These are phyloP conservation scores for Fusarium concolor DNA, from an alignment of 2,329 filamentous ascomycete species.

Conservation along the genomic window DNA sequence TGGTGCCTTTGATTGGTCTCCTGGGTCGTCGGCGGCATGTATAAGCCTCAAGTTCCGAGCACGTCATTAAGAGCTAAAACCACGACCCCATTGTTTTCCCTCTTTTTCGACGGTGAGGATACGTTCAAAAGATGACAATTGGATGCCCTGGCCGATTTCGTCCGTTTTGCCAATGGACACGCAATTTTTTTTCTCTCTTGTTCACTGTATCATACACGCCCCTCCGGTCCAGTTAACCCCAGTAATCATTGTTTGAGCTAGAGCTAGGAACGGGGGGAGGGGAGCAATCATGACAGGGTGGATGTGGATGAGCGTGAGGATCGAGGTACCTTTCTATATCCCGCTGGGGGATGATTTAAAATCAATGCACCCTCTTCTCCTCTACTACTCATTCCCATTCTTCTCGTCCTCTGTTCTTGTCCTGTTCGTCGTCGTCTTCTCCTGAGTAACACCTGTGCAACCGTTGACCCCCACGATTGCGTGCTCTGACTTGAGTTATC, in stretches of 20 bases:
- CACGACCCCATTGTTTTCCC: constrained; percentile 44
- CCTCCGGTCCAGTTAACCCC: constrained; percentile 29
- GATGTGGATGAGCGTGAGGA: constrained; percentile 29
- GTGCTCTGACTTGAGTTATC: constrained; percentile 43
- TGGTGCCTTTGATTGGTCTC: constrained; percentile 43
- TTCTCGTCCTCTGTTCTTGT: constrained; percentile 25
- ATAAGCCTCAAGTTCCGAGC: constrained; percentile 51
- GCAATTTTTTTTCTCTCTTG: constrained; percentile 40
- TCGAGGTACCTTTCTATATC: constrained; percentile 24
- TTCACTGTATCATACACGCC: constrained; percentile 22
- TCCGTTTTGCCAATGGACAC: constrained; percentile 39
- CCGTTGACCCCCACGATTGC: constrained; percentile 50
- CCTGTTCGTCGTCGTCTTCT: constrained; percentile 18
- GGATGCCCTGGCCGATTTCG: constrained; percentile 38
- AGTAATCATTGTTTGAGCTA: constrained; percentile 30
- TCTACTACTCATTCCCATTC: constrained; percentile 13
- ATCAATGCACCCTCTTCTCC: constrained; percentile 28
- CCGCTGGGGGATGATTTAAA: constrained; percentile 34
- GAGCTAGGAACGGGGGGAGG: constrained; percentile 23
- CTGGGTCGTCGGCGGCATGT: constrained; percentile 43
- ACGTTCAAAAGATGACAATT: constrained; percentile 21
- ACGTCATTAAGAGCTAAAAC: constrained; percentile 51
- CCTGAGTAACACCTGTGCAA: constrained; percentile 29
- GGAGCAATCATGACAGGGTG: constrained; percentile 39
- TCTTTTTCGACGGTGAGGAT: constrained; percentile 35